Base-by-base conservation (phyloP, 495 filamentous ascomycete genomes). In the Xylaria longipes region DNA sequence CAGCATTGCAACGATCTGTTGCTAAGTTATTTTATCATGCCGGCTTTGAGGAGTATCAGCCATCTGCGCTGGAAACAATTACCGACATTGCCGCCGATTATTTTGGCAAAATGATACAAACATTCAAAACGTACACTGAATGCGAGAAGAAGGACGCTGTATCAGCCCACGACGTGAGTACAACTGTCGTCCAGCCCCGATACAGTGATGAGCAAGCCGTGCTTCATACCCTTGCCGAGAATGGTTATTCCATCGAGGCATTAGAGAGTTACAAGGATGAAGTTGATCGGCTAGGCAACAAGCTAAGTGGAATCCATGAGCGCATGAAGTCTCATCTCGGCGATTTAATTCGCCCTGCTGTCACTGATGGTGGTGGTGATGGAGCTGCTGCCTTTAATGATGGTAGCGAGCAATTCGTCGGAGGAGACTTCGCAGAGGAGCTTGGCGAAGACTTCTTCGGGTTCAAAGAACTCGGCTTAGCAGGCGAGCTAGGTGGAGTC, bases 381-480 rank as follows among this genome's bases (percentile, higher is more conserved):
- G 96, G 97, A 25, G 93, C 91, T 6, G 91, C 90, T 70, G 92
- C 94, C 1, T 99, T 99, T 83, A 91, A 94, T 70, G 96, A 99
- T 76, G 95, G 95, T 70, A 97, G 94, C 76, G 96, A 99, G 73
- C 95, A 98, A 80, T 99, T 99, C 75, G 89, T 98, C 64, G 93
- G 92, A 46, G 96, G 96, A 63, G 95, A 98, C 77, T 99, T 98
- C 79, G 96, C 96, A 1, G 96, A 97, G 82, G 96, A 98, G 75
- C 91, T 98, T 39, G 95, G 93, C 70, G 96, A 98, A 81, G 96
- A 99, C 82, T 99, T 97, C 87, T 98, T 99, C 74, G 96, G 96
- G 12, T 98, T 99, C 87, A 95, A 95, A 79, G 95, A 97, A 73
- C 87, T 98, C 43, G 96, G 96, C 22, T 86, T 99, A 37, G 95